Evolutionary conservation across 78 protist species (phyloP), one percentile per base, ranked within the genome.

Genomic region (Dictyostelium firmibasis): DNA sequence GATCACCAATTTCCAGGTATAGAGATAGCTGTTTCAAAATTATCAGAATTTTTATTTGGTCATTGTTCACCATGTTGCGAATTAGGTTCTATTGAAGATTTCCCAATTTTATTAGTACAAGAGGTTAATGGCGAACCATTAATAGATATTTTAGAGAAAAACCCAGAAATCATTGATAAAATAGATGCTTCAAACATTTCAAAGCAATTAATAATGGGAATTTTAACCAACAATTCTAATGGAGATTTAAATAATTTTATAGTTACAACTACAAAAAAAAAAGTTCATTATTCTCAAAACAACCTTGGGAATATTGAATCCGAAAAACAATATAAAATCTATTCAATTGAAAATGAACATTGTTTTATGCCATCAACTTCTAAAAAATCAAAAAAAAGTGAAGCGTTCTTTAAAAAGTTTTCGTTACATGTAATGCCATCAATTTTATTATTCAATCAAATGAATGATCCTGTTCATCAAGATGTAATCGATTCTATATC

Each of bases 281-380:
- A 9, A 62, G 4, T 6, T n/a, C 23, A 14, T 50, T 50, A 13
- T 50, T 11, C 57, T 13, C 8, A 11, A 44, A 44, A 44, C 13
- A 44, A 44, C 13, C 62, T 50, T 62, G 31, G 14, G 4, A 1
- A 60, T 10, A 7, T 29, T 38, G 43, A 4, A 11, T 47, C 18
- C 11, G 57, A 50, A 29, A 10, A 27, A 11, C 4, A 29, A 10
- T 27, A 29, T 29, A 69, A 69, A n/a, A 27, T 69, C 10, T 69
- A 69, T 69, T 69, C 76, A n/a, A 69, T 69, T 69, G 76, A 69
- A 29, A 69, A 69, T 69, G 76, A 69, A 11, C 76, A 69, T 29
- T 69, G 33, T n/a, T 69, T 69, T 69, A 69, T 69, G 76, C 76
- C 76, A 69, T 27, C 76, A 29, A 29, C 29, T 27, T 69, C 76